These are phyloP conservation scores for Papiliotrema fonsecae DNA, from an alignment of 1,284 basidiomycete species.

Conservation along the genomic window DNA sequence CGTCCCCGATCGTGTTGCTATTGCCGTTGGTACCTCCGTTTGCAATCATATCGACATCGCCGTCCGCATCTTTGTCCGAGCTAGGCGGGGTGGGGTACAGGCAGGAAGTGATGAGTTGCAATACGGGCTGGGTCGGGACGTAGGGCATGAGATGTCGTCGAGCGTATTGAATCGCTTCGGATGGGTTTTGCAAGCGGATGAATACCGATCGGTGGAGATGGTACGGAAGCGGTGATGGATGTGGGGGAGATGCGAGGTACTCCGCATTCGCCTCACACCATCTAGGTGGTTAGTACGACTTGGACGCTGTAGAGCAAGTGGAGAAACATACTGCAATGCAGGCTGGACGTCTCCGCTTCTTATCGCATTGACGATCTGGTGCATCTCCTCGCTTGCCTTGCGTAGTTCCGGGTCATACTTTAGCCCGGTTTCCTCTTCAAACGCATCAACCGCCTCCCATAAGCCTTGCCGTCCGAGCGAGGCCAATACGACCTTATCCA, in stretches of 20 bases:
- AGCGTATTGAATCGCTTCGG: constrained; percentile 68
- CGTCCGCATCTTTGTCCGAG: constrained; percentile 63
- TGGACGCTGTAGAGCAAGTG: constrained; percentile 6
- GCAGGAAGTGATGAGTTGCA: constrained; percentile 69
- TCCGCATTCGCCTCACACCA: constrained; percentile 66
- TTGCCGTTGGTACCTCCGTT: neutral
- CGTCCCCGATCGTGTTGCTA: neutral
- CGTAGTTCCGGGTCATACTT: constrained; percentile 58
- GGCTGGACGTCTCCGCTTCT: constrained; percentile 61
- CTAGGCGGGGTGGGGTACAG: constrained; percentile 53
- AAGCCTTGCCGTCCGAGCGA: constrained; percentile 39
- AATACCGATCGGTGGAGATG: constrained; percentile 81
- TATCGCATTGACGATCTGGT: constrained; percentile 67
- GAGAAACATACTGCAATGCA: constrained; percentile 62
- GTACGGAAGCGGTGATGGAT: constrained; percentile 71
- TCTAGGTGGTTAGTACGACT: constrained; percentile 47
- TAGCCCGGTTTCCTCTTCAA: constrained; percentile 61
- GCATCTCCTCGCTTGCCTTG: constrained; percentile 64
- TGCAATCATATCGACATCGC: constrained; percentile 52
- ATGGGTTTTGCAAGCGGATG: constrained; percentile 58
- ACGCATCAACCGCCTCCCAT: constrained; percentile 36
- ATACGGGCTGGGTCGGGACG: constrained; percentile 61
- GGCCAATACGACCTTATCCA: constrained; percentile 38
- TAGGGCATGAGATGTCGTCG: constrained; percentile 63
- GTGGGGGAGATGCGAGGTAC: constrained; percentile 61